A percentile compares a stretch with the other conserved stretches of the same genome.
These are phyloP conservation scores for Candida ponderosae DNA, from an alignment of 805 yeast genomes.

Conservation along the genomic window DNA sequence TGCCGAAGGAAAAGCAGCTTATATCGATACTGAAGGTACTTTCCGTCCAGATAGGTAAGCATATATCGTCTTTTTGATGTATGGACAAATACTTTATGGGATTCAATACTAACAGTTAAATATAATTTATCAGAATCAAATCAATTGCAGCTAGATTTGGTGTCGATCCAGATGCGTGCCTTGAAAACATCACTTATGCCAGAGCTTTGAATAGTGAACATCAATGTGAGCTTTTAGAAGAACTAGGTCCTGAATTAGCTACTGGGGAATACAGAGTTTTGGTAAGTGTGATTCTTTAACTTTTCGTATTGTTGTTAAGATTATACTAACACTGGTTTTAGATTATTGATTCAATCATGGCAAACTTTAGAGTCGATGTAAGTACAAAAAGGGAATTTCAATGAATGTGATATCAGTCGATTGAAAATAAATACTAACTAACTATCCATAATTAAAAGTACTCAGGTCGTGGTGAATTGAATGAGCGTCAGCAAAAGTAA, in stretches of 20 bases:
- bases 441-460: slow-evolving; percentile 32
- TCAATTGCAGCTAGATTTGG: slow-evolving; percentile 65
- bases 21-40: slow-evolving; percentile 77
- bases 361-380: slow-evolving; percentile 65
- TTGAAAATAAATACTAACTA: background rate
- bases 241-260: slow-evolving; percentile 57
- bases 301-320: background rate
- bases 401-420: background rate
- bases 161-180: slow-evolving; percentile 59
- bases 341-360: slow-evolving; percentile 70
- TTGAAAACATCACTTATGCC: slow-evolving; percentile 68
- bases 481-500: slow-evolving; percentile 66
- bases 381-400: slow-evolving; percentile 3
- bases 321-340: slow-evolving; percentile 1
- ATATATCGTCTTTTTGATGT: too few relatives aligned
- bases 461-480: slow-evolving; percentile 70
- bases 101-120: background rate
- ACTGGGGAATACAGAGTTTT: slow-evolving; percentile 59
- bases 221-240: slow-evolving; percentile 64
- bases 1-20: slow-evolving; percentile 75
- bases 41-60: slow-evolving; percentile 61
- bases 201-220: slow-evolving; percentile 75
- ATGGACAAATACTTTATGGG: too few relatives aligned
- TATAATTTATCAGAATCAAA: slow-evolving; percentile 40
- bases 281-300: slow-evolving; percentile 18